Conservation (phyloP, 2,329 filamentous ascomycete species). For the Colletotrichum eleusines region DNA sequence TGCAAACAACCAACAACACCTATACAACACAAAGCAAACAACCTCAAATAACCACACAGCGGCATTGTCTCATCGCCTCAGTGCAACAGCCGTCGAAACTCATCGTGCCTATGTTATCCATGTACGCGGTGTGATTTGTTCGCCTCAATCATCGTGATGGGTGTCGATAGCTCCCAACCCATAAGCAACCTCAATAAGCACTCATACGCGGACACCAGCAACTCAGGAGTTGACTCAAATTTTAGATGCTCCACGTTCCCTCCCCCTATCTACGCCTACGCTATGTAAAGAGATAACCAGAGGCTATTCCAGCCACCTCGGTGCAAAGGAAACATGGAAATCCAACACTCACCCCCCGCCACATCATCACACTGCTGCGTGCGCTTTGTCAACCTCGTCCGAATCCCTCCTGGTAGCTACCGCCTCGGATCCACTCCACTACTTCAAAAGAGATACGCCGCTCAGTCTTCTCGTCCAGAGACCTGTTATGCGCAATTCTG, state of each 20-base stretch:
- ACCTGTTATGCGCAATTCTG: conserved; percentile 56
- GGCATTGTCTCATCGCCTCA: conserved; percentile 16
- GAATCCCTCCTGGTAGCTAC: conserved; percentile 54
- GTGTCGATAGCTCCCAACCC: not conserved
- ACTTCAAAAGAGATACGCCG: conserved; percentile 88
- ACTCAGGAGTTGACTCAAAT: not conserved
- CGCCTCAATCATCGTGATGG: not conserved
- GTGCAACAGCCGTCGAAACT: not conserved
- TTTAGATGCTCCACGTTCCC: conserved; percentile 6
- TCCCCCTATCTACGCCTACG: conserved; percentile 39
- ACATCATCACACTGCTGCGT: conserved; percentile 17
- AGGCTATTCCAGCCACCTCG: not conserved
- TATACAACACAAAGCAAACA: conserved; percentile 19
- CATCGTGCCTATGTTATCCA: not conserved
- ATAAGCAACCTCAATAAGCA: not conserved
- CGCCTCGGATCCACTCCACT: conserved; percentile 78
- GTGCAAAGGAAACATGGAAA: not conserved
- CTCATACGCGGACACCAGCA: not conserved
- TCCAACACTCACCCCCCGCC: not conserved
- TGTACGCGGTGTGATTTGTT: not conserved
- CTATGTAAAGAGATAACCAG: conserved; percentile 29
- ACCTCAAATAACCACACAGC: conserved; percentile 11
- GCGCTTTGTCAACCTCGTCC: conserved; percentile 20
- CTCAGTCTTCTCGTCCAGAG: conserved; percentile 76
- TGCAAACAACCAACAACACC: conserved; percentile 6